A percentile compares a stretch with the other conserved stretches of the same genome.
These are phyloP conservation scores for Lachnellula subtilissima DNA, from an alignment of 2,329 filamentous ascomycete genomes.

Conservation along the genomic window DNA sequence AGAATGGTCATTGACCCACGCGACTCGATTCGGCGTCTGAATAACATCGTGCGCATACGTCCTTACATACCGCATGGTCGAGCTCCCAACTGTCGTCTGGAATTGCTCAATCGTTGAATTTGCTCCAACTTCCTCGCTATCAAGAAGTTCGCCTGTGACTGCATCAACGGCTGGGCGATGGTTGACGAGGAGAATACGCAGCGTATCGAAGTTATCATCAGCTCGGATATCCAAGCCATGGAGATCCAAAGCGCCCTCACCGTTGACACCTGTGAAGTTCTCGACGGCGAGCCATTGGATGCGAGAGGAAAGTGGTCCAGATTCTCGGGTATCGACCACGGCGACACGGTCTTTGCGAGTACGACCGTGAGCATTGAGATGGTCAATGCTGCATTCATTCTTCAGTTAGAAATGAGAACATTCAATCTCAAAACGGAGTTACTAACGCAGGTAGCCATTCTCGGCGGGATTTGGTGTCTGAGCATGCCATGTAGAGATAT, in stretches of 20 bases:
- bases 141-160: constrained; percentile 29
- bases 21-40: constrained; percentile 34
- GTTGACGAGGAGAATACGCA: constrained; percentile 34
- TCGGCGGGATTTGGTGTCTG: constrained; percentile 17
- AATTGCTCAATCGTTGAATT: constrained; percentile 37
- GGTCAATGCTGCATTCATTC: constrained; percentile 14
- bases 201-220: constrained; percentile 16
- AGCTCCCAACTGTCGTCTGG: constrained; percentile 22
- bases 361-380: constrained; percentile 24
- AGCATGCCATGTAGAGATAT: constrained; percentile 28
- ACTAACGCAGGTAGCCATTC: constrained; percentile 29
- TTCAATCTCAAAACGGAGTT: not conserved
- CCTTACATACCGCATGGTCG: constrained; percentile 30
- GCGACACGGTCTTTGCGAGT: constrained; percentile 21
- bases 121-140: constrained; percentile 29
- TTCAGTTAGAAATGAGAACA: not conserved
- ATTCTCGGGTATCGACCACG: constrained; percentile 24
- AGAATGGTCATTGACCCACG: constrained; percentile 30
- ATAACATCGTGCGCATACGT: constrained; percentile 31
- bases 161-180: constrained; percentile 31
- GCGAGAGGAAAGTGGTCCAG: constrained; percentile 18
- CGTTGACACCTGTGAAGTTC: constrained; percentile 23
- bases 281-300: constrained; percentile 20
- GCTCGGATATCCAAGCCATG: constrained; percentile 32
- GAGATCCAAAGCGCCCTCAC: constrained; percentile 29